A percentile compares a stretch with the other conserved stretches of the same genome.
phyloP scores from a whole-genome alignment of 2,329 filamentous ascomycete genomes.

The Botryotinia convoluta region DNA sequence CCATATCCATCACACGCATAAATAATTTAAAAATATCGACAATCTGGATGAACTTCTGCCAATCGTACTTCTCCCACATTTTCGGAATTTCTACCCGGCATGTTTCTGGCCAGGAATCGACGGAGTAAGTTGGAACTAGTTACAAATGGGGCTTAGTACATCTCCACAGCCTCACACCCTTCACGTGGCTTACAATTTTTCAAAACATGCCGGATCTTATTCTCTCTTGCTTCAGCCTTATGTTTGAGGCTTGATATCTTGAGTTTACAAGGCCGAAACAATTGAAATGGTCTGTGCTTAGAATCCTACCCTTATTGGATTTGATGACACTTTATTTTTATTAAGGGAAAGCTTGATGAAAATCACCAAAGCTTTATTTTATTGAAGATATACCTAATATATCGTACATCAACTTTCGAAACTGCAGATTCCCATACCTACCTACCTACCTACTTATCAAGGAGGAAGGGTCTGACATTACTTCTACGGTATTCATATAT shows the following conservation, averaged over 20 bases:
- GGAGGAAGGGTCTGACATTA: not conserved
- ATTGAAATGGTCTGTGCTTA: not conserved
- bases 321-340: slow-evolving; percentile 3
- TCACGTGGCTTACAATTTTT: slow-evolving; percentile 11
- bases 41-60: slow-evolving; percentile 11
- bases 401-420: slow-evolving; percentile 22
- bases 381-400: not conserved
- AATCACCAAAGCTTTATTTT: not conserved
- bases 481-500: not conserved
- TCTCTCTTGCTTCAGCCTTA: not conserved
- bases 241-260: not conserved
- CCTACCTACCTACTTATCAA: not conserved
- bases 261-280: not conserved
- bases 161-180: not conserved
- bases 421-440: not conserved
- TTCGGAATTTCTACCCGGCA: slow-evolving; percentile 16
- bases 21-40: not conserved
- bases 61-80: slow-evolving; percentile 14
- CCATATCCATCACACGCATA: slow-evolving; percentile 3
- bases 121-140: not conserved
- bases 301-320: not conserved
- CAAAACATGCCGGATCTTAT: not conserved
- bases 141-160: not conserved
- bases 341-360: slow-evolving; percentile 4
- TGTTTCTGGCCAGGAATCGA: not conserved